phyloP scores from a whole-genome alignment of 495 filamentous ascomycete species.

The Pyrenula aspistea region DNA sequence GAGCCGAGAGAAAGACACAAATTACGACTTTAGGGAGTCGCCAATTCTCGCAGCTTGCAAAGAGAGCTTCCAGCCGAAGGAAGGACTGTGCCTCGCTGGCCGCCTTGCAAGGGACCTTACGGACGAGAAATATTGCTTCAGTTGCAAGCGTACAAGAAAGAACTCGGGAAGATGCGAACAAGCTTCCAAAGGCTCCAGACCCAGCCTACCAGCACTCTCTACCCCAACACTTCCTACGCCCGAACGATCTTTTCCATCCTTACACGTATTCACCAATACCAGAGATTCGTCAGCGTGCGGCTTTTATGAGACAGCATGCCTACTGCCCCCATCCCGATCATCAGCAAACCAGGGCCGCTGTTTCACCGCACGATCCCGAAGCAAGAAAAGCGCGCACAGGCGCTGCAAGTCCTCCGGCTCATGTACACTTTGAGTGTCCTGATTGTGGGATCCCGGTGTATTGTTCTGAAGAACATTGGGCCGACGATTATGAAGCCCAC shows the following conservation, averaged over 20 bases:
- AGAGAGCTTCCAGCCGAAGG: no score
- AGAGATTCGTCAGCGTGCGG: conserved; percentile 72
- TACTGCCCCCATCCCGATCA: conserved; percentile 86
- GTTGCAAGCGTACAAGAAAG: not conserved
- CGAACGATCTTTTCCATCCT: conserved; percentile 83
- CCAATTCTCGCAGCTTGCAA: no score
- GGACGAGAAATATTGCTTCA: no score
- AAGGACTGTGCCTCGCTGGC: no score
- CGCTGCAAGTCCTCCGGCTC: conserved; percentile 50
- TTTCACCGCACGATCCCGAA: conserved; percentile 50
- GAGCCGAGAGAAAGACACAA: not conserved
- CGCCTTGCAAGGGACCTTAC: no score
- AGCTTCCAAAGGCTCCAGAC: not conserved
- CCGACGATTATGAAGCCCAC: conserved; percentile 85
- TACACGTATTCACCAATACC: conserved; percentile 79
- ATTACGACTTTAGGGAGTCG: no score
- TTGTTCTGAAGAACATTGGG: conserved; percentile 89
- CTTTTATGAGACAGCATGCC: conserved; percentile 80
- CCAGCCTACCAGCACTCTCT: not conserved
- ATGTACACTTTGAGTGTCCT: conserved; percentile 87
- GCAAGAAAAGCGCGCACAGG: conserved; percentile 29
- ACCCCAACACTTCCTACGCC: conserved; percentile 35
- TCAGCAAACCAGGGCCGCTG: conserved; percentile 48
- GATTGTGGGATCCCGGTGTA: conserved; percentile 93
- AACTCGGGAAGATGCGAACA: not conserved